These are phyloP conservation scores for Nemania sp. DNA, from an alignment of 2,329 filamentous ascomycete genomes.

Conservation along the genomic window DNA sequence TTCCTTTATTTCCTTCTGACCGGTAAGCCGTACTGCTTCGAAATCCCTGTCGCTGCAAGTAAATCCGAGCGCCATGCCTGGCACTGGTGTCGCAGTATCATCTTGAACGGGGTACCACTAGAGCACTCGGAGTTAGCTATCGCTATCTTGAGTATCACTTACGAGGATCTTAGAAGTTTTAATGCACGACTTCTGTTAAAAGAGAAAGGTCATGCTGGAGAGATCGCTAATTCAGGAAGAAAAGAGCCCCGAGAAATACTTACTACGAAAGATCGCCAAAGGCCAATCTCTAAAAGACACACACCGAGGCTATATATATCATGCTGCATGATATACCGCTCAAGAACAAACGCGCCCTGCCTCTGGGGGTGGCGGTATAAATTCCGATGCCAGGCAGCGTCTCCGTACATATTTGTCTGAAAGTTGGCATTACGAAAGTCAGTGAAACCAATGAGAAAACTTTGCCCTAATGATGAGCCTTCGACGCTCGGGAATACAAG, in stretches of 20 bases:
- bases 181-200: too few species aligned
- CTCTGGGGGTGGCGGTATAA: slow-evolving; percentile 41
- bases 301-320: slow-evolving; percentile 66
- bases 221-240: too few species aligned
- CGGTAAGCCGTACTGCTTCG: background rate
- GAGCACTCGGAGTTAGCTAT: too few species aligned
- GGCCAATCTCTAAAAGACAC: slow-evolving; percentile 61
- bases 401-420: slow-evolving; percentile 19
- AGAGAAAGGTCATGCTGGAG: too few species aligned
- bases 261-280: slow-evolving; percentile 55
- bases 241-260: too few species aligned
- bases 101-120: slow-evolving; percentile 24
- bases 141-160: too few species aligned
- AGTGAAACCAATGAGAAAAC: slow-evolving; percentile 37
- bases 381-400: slow-evolving; percentile 35
- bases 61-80: slow-evolving; percentile 16
- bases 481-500: slow-evolving; percentile 16
- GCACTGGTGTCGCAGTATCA: slow-evolving; percentile 3
- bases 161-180: too few species aligned
- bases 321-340: slow-evolving; percentile 52
- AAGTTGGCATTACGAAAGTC: slow-evolving; percentile 33
- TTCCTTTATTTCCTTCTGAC: slow-evolving; percentile 14
- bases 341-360: slow-evolving; percentile 28
- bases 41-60: slow-evolving; percentile 25
- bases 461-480: background rate